These are phyloP conservation scores for Ogataea neopini DNA, from an alignment of 805 yeast species.

Conservation along the genomic window DNA sequence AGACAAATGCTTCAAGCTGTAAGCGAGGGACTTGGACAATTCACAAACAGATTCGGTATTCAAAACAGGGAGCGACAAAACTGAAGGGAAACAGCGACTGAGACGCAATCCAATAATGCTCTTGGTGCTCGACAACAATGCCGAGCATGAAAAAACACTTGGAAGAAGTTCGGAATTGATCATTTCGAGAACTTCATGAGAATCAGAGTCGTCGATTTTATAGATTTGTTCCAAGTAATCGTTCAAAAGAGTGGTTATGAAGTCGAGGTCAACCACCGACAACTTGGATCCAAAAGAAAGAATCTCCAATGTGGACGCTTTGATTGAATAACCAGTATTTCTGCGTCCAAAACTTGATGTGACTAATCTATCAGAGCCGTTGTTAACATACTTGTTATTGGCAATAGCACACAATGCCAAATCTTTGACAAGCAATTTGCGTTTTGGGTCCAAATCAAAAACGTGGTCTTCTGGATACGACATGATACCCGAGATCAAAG, in stretches of 20 bases:
- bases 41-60: slow-evolving; percentile 46
- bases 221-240: slow-evolving; percentile 42
- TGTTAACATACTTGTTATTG: slow-evolving; percentile 25
- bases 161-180: slow-evolving; percentile 47
- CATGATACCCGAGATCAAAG: slow-evolving; percentile 22
- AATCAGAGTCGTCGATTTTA: slow-evolving; percentile 36
- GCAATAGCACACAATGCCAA: slow-evolving; percentile 21
- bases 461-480: slow-evolving; percentile 10
- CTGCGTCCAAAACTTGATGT: slow-evolving; percentile 31
- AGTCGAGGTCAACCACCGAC: slow-evolving; percentile 45
- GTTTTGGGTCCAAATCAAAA: slow-evolving; percentile 11
- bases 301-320: slow-evolving; percentile 51
- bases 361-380: slow-evolving; percentile 27
- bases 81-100: slow-evolving; percentile 42
- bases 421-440: slow-evolving; percentile 17
- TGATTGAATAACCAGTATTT: slow-evolving; percentile 25
- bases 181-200: slow-evolving; percentile 52
- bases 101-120: slow-evolving; percentile 43
- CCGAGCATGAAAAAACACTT: slow-evolving; percentile 39
- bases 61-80: slow-evolving; percentile 58
- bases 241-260: slow-evolving; percentile 47
- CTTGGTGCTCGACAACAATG: slow-evolving; percentile 35
- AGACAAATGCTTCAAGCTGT: slow-evolving; percentile 65
- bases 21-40: slow-evolving; percentile 60
- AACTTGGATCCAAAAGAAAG: slow-evolving; percentile 55